A percentile compares a stretch with the other conserved stretches of the same genome.
phyloP scores from a whole-genome alignment of 2,329 filamentous ascomycete genomes.

The Botrytis fragariae region DNA sequence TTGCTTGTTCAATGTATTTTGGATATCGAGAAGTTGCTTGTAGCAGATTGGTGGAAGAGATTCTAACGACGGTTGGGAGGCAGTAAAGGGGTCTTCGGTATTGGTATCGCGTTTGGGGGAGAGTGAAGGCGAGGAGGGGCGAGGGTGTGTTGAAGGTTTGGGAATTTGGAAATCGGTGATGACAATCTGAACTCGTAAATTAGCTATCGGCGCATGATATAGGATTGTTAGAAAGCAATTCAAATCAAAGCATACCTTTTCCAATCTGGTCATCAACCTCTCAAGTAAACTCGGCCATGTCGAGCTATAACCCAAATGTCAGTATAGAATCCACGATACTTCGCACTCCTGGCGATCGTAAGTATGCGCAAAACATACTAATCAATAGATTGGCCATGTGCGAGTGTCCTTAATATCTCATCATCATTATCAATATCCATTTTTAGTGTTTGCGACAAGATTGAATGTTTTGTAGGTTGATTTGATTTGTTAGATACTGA shows the following conservation, averaged over 20 bases:
- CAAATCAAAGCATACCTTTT: constrained; percentile 30
- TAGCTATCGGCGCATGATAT: background rate
- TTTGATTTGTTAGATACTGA: background rate
- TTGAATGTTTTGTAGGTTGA: constrained; percentile 20
- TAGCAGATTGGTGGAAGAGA: constrained; percentile 8
- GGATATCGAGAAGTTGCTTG: constrained; percentile 54
- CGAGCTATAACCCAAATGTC: constrained; percentile 36
- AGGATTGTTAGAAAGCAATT: background rate
- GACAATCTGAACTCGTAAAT: constrained; percentile 41
- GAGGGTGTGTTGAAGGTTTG: constrained; percentile 32
- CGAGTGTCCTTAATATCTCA: constrained; percentile 42
- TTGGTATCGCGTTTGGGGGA: constrained; percentile 43
- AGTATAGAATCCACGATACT: background rate
- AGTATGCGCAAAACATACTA: constrained; percentile 46
- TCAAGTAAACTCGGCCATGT: constrained; percentile 43
- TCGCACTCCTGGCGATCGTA: background rate
- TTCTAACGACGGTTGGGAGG: background rate
- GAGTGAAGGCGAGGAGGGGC: constrained; percentile 44
- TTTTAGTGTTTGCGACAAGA: constrained; percentile 35
- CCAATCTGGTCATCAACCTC: constrained; percentile 41
- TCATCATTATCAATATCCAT: constrained; percentile 58
- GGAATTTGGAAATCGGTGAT: constrained; percentile 64
- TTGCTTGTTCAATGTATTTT: constrained; percentile 56
- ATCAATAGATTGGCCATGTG: constrained; percentile 53
- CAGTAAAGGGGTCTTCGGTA: constrained; percentile 45